These are phyloP conservation scores for Millerozyma miso DNA, from an alignment of 805 yeast genomes.

Conservation along the genomic window DNA sequence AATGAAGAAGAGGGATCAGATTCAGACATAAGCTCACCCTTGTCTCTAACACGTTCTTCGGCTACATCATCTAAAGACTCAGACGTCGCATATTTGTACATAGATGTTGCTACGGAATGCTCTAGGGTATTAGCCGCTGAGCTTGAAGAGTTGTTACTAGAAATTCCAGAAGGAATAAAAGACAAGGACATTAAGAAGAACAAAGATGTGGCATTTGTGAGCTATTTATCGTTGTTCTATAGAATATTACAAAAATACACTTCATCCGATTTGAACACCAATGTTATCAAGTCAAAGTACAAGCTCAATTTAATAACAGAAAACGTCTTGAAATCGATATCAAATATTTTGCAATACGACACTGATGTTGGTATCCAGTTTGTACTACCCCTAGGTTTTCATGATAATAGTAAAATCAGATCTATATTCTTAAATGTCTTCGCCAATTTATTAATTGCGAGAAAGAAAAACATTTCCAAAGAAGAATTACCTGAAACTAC, in stretches of 20 bases:
- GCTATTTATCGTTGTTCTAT: conserved; percentile 61
- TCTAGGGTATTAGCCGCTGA: conserved; percentile 54
- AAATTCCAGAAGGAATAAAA: conserved; percentile 51
- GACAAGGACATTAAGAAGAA: conserved; percentile 52
- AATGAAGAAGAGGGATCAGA: conserved; percentile 13
- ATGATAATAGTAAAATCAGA: conserved; percentile 59
- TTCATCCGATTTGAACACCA: conserved; percentile 10
- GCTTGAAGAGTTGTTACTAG: conserved; percentile 54
- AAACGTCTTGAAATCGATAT: conserved; percentile 59
- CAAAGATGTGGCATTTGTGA: conserved; percentile 60
- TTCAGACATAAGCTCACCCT: background rate
- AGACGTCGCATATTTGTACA: conserved; percentile 45
- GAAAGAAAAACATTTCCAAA: conserved; percentile 19
- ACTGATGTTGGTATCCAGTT: conserved; percentile 72
- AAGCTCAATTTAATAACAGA: conserved; percentile 56
- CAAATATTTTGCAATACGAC: conserved; percentile 67
- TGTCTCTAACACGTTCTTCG: conserved; percentile 1
- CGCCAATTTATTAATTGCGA: conserved; percentile 52
- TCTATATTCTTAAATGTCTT: conserved; percentile 75
- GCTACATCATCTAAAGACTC: conserved; percentile 21
- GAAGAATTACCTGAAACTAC: conserved; percentile 27
- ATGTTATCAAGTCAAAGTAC: conserved; percentile 35
- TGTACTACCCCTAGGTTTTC: conserved; percentile 77
- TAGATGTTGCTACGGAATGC: conserved; percentile 63
- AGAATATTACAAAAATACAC: conserved; percentile 47